Conservation (phyloP, 306 rosid genomes). For the Vigna angularis region DNA sequence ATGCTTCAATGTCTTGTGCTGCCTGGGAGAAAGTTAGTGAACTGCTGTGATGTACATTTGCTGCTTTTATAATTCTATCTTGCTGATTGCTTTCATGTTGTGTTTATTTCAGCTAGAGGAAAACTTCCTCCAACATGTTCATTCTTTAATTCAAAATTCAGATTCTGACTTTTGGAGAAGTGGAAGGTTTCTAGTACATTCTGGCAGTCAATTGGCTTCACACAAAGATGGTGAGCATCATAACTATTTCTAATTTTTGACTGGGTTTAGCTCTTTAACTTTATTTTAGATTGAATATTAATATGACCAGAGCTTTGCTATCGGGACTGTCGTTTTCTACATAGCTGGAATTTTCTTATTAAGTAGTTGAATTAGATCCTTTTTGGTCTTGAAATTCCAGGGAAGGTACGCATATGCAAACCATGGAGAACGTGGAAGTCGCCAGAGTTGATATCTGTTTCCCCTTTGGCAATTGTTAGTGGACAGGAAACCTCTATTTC, state of each 20-base stretch:
- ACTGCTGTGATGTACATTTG: constrained; percentile 36
- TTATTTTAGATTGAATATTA: constrained; percentile 2
- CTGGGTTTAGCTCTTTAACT: background rate
- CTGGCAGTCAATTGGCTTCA: constrained; percentile 78
- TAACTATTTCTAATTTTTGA: constrained; percentile 20
- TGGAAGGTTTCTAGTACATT: constrained; percentile 83
- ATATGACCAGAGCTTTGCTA: constrained; percentile 6
- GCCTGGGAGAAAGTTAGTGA: constrained; percentile 85
- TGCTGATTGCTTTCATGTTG: constrained; percentile 49
- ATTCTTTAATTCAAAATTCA: constrained; percentile 63
- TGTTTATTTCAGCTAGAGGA: constrained; percentile 71
- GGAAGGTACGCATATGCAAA: constrained; percentile 68
- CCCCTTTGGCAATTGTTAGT: constrained; percentile 85
- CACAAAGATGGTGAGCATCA: constrained; percentile 81
- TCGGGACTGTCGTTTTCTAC: background rate
- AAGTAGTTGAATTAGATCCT: constrained; percentile 35
- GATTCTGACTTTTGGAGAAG: constrained; percentile 82
- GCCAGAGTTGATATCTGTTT: constrained; percentile 81
- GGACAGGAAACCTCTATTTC: constrained; percentile 77
- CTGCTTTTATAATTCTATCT: constrained; percentile 20
- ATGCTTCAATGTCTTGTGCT: constrained; percentile 72
- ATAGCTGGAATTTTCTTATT: constrained; percentile 8
- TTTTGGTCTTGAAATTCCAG: constrained; percentile 58
- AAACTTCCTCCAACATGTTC: constrained; percentile 68
- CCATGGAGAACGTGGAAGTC: constrained; percentile 77